Evolutionary conservation across 148 eudicot genomes (phyloP).

Genomic region (Diospyros lotus): DNA sequence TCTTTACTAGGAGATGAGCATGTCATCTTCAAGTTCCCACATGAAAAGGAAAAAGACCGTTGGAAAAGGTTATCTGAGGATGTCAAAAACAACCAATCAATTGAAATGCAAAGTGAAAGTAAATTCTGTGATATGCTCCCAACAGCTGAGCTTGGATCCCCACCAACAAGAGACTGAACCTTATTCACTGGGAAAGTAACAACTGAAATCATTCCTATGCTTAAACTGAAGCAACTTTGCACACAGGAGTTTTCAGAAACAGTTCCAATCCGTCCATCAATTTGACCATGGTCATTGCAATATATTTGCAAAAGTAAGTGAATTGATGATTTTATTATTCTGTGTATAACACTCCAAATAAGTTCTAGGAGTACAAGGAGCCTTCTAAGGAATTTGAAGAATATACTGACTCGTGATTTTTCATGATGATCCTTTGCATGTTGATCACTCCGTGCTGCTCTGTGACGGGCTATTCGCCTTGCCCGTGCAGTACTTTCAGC

Average conservation of each 20-base stretch:
- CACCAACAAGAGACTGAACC: slow-evolving; percentile 23
- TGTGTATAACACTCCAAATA: slow-evolving; percentile 36
- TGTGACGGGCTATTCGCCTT: slow-evolving; percentile 57
- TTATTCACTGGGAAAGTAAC: slow-evolving; percentile 34
- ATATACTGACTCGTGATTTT: slow-evolving; percentile 14
- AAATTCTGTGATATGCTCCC: slow-evolving; percentile 31
- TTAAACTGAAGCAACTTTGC: slow-evolving; percentile 36
- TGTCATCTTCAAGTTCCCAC: slow-evolving; percentile 45
- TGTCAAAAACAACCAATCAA: slow-evolving; percentile 33
- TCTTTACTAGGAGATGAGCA: slow-evolving; percentile 30
- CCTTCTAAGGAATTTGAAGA: slow-evolving; percentile 26
- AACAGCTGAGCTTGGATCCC: slow-evolving; percentile 22
- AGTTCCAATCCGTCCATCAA: slow-evolving; percentile 11
- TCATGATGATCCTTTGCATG: slow-evolving; percentile 15
- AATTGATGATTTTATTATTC: slow-evolving; percentile 23
- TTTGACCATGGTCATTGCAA: slow-evolving; percentile 14
- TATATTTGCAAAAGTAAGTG: slow-evolving; percentile 22
- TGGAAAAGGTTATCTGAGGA: slow-evolving; percentile 45
- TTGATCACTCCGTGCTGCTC: slow-evolving; percentile 30
- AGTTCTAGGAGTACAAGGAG: slow-evolving; percentile 30
- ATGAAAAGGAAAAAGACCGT: slow-evolving; percentile 42
- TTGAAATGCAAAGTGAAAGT: slow-evolving; percentile 32
- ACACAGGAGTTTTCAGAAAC: slow-evolving; percentile 33
- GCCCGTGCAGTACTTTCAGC: slow-evolving; percentile 67
- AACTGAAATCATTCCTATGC: slow-evolving; percentile 48